Evolutionary conservation across 1,284 basidiomycete species (phyloP), one percentile per base, ranked within the genome.

Genomic region (Ganoderma multipileum): DNA sequence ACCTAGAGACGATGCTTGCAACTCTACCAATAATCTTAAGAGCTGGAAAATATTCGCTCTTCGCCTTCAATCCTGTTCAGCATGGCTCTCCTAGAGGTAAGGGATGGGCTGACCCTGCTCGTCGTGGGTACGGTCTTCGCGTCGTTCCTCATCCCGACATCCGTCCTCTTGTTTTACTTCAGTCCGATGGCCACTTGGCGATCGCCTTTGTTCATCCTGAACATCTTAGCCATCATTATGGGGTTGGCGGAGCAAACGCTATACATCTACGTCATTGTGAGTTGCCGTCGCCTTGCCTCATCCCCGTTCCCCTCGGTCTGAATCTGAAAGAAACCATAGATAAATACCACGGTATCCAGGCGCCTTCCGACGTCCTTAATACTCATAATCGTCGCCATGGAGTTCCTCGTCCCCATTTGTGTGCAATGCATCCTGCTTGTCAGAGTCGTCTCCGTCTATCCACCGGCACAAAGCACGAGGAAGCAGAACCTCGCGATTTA

Each of bases 151-250:
- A 63, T 76, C 14, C 67, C 74, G 3, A 63, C 77, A 38, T 66
- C 76, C 8, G 38, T 76, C 38, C 66, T 73, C 3, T 67, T 78
- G 5, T 71, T 76, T 38, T 74, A 75, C 44, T 76, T 76, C 62
- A 75, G 76, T 12, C 74, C 70, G 18, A 44, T 63, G 2, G 8
- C 50, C 6, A 61, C 72, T 11, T 61, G 74, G 36, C 64, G 71
- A n/a, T 71, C 74, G 59, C 78, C 76, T 9, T 64, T 79, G 2
- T 78, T 79, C 65, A 62, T 78, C 9, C 65, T 75, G 26, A 78
- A 78, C 65, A 63, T 76, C 18, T 75, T 30, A 1, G 65, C 76
- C 8, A 63, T 77, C 67, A 11, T 66, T 39, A 64, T 76, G 8
- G 74, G 72, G 2, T 57, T 76, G 38, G 44, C 44, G 2, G 47